Percentiles rank a stretch among this genome's conserved stretches.
Conservation (phyloP, 257 asterid species). For the Solanum tarapatanum region DNA sequence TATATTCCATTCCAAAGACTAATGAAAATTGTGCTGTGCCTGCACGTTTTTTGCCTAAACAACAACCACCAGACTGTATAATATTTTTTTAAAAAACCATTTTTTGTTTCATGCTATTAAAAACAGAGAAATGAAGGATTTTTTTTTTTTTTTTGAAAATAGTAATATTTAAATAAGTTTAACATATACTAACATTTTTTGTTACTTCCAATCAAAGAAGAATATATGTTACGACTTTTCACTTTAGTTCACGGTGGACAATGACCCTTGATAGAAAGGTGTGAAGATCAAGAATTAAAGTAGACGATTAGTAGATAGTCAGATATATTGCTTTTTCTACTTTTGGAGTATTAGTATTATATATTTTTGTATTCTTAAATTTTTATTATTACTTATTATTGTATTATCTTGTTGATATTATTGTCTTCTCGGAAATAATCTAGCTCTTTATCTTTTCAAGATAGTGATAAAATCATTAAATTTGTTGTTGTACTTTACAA, state of each 20-base stretch:
- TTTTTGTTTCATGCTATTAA: background rate
- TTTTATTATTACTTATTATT: background rate
- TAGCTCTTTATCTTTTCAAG: background rate
- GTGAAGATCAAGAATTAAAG: background rate
- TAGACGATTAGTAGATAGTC: background rate
- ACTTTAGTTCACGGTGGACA: background rate
- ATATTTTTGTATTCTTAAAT: background rate
- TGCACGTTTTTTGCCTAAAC: constrained; percentile 18
- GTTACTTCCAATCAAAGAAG: background rate
- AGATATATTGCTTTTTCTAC: background rate
- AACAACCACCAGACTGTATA: background rate
- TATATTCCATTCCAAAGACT: background rate
- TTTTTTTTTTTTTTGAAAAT: background rate
- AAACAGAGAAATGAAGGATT: background rate
- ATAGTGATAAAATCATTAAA: no score
- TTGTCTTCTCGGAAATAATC: background rate
- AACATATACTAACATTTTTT: background rate
- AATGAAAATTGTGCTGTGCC: constrained; percentile 4
- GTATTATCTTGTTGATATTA: background rate
- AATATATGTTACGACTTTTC: background rate
- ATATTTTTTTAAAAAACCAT: background rate
- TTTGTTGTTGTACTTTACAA: background rate
- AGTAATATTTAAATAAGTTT: background rate
- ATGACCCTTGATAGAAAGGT: background rate
- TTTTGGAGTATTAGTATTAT: background rate